phyloP scores from a whole-genome alignment of 306 rosid species.

The Crataegus laevigata region DNA sequence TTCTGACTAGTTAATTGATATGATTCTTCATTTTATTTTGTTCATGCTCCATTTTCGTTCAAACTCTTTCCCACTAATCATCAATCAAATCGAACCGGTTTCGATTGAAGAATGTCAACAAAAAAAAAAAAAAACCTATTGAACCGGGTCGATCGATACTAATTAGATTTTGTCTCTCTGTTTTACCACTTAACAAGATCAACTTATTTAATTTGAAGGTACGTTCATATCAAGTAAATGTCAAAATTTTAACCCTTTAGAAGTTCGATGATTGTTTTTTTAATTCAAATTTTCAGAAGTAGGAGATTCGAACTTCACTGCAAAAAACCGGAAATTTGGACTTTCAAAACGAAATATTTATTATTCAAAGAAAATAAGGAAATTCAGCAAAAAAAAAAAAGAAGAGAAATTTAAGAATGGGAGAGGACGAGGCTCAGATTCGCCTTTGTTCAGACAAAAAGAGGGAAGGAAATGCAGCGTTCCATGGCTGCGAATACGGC shows the following conservation, averaged over 20 bases:
- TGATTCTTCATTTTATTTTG: neutral
- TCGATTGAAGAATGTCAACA: neutral
- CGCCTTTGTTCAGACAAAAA: slow-evolving; percentile 36
- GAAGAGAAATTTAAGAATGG: neutral
- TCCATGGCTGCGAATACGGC: slow-evolving; percentile 30
- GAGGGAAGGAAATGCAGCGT: neutral
- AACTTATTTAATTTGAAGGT: neutral
- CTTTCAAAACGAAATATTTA: too few relatives aligned
- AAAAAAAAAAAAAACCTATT: neutral
- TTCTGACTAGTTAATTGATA: neutral
- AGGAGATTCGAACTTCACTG: too few relatives aligned
- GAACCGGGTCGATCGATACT: too few relatives aligned
- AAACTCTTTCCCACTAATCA: neutral
- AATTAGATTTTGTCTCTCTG: too few relatives aligned
- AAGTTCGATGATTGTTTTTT: too few relatives aligned
- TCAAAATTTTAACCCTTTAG: neutral
- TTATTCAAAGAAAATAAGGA: neutral
- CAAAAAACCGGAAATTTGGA: too few relatives aligned
- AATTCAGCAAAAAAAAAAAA: neutral
- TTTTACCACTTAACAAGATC: neutral
- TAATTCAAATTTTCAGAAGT: too few relatives aligned
- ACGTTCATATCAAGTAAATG: neutral
- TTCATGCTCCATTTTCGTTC: neutral
- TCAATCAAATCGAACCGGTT: neutral
- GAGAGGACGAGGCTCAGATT: slow-evolving; percentile 35